Percentiles rank a stretch among this genome's conserved stretches.
Conservation (phyloP, 2,329 filamentous ascomycete genomes). For the Triangularia setosa region DNA sequence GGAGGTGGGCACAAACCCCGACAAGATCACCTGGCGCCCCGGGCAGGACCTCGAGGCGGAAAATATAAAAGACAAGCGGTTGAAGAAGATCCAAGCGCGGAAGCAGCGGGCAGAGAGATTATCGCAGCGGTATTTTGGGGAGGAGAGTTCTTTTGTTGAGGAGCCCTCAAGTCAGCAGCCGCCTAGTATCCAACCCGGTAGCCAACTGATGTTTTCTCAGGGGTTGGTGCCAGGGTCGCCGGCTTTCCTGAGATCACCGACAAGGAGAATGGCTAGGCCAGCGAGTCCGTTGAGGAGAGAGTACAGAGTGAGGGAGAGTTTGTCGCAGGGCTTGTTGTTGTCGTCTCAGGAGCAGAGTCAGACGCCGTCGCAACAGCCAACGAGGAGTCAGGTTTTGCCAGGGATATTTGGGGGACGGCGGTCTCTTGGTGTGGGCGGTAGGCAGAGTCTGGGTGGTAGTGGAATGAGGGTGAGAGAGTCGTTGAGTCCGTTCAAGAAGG, state of each 20-base stretch:
- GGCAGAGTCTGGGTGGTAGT: neutral
- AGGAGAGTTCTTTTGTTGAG: slow-evolving; percentile 2
- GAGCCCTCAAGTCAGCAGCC: neutral
- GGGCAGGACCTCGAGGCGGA: slow-evolving; percentile 18
- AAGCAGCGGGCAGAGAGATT: slow-evolving; percentile 19
- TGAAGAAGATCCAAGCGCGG: slow-evolving; percentile 19
- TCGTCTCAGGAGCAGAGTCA: neutral
- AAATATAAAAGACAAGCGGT: slow-evolving; percentile 13
- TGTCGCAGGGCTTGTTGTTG: neutral
- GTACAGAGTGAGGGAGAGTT: neutral
- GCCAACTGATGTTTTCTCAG: neutral
- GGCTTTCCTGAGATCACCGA: neutral
- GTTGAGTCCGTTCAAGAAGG: slow-evolving; percentile 16
- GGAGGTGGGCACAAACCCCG: slow-evolving; percentile 21
- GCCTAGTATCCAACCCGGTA: neutral
- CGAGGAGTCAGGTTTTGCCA: slow-evolving; percentile 21
- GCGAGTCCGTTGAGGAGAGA: neutral
- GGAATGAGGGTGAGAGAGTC: neutral
- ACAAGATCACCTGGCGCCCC: slow-evolving; percentile 19
- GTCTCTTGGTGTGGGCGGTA: slow-evolving; percentile 11
- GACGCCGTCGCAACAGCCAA: slow-evolving; percentile 5
- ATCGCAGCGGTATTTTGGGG: slow-evolving; percentile 18
- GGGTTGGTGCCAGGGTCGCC: neutral
- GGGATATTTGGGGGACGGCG: slow-evolving; percentile 21
- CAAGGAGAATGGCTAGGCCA: neutral